phyloP scores from a whole-genome alignment of 2,329 filamentous ascomycete species.

The Alternaria longipes region DNA sequence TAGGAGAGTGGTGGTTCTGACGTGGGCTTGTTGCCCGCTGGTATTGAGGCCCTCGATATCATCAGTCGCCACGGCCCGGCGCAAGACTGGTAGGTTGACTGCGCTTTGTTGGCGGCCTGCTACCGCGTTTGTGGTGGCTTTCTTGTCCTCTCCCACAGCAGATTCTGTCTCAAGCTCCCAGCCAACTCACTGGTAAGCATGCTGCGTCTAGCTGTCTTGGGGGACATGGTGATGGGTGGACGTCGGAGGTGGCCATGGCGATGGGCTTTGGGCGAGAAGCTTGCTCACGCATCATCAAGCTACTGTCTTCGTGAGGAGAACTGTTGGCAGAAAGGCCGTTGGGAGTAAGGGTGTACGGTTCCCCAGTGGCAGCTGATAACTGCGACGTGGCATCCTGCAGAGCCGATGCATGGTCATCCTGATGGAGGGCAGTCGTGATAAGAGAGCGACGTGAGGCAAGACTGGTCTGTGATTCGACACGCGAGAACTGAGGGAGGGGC shows the following conservation, averaged over 20 bases:
- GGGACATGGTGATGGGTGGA: slow-evolving; percentile 83
- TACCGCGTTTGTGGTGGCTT: slow-evolving; percentile 85
- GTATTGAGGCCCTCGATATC: slow-evolving; percentile 89
- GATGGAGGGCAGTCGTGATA: slow-evolving; percentile 87
- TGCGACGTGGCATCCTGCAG: slow-evolving; percentile 72
- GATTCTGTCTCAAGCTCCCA: slow-evolving; percentile 87
- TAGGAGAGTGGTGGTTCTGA: slow-evolving; percentile 65
- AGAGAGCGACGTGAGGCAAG: slow-evolving; percentile 86
- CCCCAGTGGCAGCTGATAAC: slow-evolving; percentile 63
- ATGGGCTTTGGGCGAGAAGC: slow-evolving; percentile 83
- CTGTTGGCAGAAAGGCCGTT: slow-evolving; percentile 72
- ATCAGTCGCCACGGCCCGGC: slow-evolving; percentile 65
- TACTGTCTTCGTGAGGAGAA: slow-evolving; percentile 61
- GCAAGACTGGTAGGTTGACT: slow-evolving; percentile 41
- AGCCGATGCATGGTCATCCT: slow-evolving; percentile 75
- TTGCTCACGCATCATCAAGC: slow-evolving; percentile 67
- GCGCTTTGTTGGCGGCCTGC: slow-evolving; percentile 85
- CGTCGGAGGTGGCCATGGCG: slow-evolving; percentile 73
- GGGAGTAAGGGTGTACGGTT: slow-evolving; percentile 72
- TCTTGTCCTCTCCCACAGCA: slow-evolving; percentile 95
- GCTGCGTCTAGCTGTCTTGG: slow-evolving; percentile 81
- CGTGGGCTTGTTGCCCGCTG: slow-evolving; percentile 55
- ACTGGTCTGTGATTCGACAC: slow-evolving; percentile 87
- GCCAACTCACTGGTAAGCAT: slow-evolving; percentile 87
- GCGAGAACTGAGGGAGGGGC: slow-evolving; percentile 77